These are phyloP conservation scores for Dictyostelium brefeldianum DNA, from an alignment of 78 protist genomes.

Conservation along the genomic window DNA sequence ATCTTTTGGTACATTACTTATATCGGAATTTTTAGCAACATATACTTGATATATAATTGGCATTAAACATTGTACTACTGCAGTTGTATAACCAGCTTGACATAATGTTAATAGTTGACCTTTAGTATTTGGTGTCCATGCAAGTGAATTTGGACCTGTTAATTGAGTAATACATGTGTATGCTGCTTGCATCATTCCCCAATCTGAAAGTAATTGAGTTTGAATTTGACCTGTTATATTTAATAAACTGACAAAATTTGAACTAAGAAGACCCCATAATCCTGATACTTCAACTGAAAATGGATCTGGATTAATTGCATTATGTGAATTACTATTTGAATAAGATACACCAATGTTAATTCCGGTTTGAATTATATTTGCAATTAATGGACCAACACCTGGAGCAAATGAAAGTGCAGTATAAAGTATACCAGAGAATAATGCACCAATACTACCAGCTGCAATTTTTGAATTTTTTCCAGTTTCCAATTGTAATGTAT, in stretches of 20 bases:
- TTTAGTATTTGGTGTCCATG: not conserved
- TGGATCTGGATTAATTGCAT: not conserved
- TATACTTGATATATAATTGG: constrained; percentile 19
- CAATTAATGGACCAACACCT: not conserved
- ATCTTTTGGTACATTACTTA: not conserved
- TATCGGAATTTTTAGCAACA: not conserved
- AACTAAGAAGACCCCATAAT: not conserved
- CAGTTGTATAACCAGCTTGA: not conserved
- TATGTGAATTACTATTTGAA: not conserved
- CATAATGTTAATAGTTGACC: not conserved
- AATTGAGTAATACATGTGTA: not conserved
- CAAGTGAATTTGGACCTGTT: not conserved
- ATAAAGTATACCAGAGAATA: not conserved
- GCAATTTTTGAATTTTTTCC: not conserved
- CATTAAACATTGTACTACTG: constrained; percentile 6
- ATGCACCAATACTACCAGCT: not conserved
- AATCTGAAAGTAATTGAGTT: not conserved
- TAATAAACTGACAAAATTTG: not conserved
- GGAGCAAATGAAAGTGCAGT: not conserved
- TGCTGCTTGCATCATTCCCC: constrained; percentile 29
- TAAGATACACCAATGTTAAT: not conserved
- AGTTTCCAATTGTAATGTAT: not conserved
- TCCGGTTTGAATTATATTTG: not conserved
- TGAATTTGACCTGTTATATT: not conserved
- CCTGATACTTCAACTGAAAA: not conserved